phyloP scores from a whole-genome alignment of 345 rosid genomes.

The Streptanthus diversifolius region DNA sequence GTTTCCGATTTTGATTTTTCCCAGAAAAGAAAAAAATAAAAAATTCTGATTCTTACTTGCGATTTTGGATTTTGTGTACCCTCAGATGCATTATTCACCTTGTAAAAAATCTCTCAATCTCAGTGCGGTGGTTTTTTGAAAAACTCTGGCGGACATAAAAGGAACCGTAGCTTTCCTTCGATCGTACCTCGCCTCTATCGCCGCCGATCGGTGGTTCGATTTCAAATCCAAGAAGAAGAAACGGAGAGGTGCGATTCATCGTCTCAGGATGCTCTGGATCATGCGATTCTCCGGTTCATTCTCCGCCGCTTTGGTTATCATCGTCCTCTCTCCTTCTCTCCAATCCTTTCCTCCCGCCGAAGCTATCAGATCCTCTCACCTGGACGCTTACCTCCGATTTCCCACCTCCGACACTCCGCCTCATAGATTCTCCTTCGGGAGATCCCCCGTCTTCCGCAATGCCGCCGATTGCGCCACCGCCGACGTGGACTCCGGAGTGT shows the following conservation, averaged over 20 bases:
- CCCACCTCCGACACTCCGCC: slow-evolving; percentile 26
- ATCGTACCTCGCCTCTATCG: slow-evolving; percentile 32
- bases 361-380: slow-evolving; percentile 76
- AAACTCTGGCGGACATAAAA: slow-evolving; percentile 55
- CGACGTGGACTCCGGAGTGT: slow-evolving; percentile 45
- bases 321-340: slow-evolving; percentile 77
- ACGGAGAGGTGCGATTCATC: slow-evolving; percentile 35
- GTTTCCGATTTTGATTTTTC: background rate
- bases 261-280: slow-evolving; percentile 67
- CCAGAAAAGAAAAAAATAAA: background rate
- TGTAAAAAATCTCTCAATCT: background rate
- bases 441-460: slow-evolving; percentile 63
- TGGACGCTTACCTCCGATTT: slow-evolving; percentile 45
- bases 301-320: slow-evolving; percentile 66
- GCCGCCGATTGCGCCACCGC: slow-evolving; percentile 67
- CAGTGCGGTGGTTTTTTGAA: background rate
- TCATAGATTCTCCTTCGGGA: slow-evolving; percentile 58
- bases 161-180: slow-evolving; percentile 46
- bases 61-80: background rate
- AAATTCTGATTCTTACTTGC: background rate
- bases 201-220: slow-evolving; percentile 46
- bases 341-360: slow-evolving; percentile 92
- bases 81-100: slow-evolving; percentile 11
- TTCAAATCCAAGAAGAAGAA: slow-evolving; percentile 42
- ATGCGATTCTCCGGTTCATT: slow-evolving; percentile 65